Evolutionary conservation across 1,284 basidiomycete species (phyloP).

Genomic region (Ustilago trichophora): DNA sequence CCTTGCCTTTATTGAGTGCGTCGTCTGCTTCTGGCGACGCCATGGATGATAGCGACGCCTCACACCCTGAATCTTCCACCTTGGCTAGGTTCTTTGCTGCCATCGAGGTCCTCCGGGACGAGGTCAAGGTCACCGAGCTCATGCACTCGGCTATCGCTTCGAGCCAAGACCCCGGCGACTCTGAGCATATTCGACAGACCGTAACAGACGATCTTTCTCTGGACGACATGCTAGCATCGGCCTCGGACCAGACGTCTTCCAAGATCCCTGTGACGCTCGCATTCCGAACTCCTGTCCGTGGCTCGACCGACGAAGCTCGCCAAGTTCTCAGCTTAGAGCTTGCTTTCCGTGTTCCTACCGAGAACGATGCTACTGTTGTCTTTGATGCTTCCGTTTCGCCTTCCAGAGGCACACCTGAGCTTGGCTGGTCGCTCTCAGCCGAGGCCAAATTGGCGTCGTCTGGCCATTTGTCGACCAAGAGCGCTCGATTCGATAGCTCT

Average conservation of each 20-base stretch:
- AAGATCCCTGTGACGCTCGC: slow-evolving; percentile 37
- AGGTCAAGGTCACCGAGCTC: slow-evolving; percentile 41
- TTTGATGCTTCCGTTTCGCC: slow-evolving; percentile 29
- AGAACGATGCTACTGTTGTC: slow-evolving; percentile 4
- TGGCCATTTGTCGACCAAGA: background rate
- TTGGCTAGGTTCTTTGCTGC: slow-evolving; percentile 34
- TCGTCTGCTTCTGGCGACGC: slow-evolving; percentile 1
- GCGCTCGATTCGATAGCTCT: slow-evolving; percentile 11
- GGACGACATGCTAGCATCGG: slow-evolving; percentile 25
- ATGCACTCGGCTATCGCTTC: slow-evolving; percentile 35
- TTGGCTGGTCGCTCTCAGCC: slow-evolving; percentile 27
- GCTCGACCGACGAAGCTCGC: slow-evolving; percentile 11
- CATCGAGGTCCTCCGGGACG: slow-evolving; percentile 40
- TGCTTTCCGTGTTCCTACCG: slow-evolving; percentile 17
- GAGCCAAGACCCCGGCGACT: background rate
- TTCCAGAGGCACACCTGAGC: slow-evolving; percentile 3
- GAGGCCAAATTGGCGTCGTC: slow-evolving; percentile 1
- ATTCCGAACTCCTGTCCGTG: slow-evolving; percentile 22
- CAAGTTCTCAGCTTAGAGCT: slow-evolving; percentile 26
- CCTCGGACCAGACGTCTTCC: background rate
- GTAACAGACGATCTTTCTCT: slow-evolving; percentile 9
- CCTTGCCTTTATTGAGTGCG: slow-evolving; percentile 20
- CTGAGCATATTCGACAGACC: background rate
- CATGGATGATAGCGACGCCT: slow-evolving; percentile 15
- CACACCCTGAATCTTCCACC: slow-evolving; percentile 2